Evolutionary conservation across 2,329 filamentous ascomycete species (phyloP).

Genomic region (Ramularia endophylla): DNA sequence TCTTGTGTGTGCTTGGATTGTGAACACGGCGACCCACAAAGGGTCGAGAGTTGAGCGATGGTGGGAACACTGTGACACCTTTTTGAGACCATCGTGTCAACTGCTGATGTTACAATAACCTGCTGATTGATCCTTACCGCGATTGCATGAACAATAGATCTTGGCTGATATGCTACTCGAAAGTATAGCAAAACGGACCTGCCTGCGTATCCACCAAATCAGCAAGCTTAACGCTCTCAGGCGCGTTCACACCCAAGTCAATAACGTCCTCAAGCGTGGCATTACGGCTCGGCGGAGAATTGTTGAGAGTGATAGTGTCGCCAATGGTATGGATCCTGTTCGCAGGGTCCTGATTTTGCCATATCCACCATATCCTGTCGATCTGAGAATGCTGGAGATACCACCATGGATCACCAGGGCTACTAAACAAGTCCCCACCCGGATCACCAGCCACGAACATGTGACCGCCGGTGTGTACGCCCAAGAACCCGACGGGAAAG

Average conservation of each 20-base stretch:
- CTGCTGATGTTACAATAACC: too few relatives aligned
- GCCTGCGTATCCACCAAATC: slow-evolving; percentile 15
- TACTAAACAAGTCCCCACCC: slow-evolving; percentile 35
- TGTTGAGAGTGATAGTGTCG: slow-evolving; percentile 12
- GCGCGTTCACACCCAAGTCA: slow-evolving; percentile 11
- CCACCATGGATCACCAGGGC: slow-evolving; percentile 44
- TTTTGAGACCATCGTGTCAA: too few relatives aligned
- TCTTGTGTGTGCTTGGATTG: too few relatives aligned
- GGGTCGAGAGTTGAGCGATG: too few relatives aligned
- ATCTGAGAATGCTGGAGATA: slow-evolving; percentile 46
- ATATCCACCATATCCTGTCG: slow-evolving; percentile 41
- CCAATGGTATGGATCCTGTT: slow-evolving; percentile 23
- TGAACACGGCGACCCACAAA: too few relatives aligned
- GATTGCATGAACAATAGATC: too few relatives aligned
- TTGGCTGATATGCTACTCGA: slow-evolving; percentile 8
- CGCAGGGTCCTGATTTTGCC: slow-evolving; percentile 41
- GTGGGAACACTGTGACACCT: too few relatives aligned
- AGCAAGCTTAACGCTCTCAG: slow-evolving; percentile 9
- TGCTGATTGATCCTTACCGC: too few relatives aligned
- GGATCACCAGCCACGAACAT: slow-evolving; percentile 40
- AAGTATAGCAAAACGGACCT: slow-evolving; percentile 18
- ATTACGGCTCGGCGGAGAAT: slow-evolving; percentile 11
- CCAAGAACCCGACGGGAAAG: slow-evolving; percentile 4
- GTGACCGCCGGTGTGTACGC: slow-evolving; percentile 41
- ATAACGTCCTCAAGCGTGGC: slow-evolving; percentile 16